Evolutionary conservation across 305 asterid species (phyloP).

Genomic region (Rubia peregrina): DNA sequence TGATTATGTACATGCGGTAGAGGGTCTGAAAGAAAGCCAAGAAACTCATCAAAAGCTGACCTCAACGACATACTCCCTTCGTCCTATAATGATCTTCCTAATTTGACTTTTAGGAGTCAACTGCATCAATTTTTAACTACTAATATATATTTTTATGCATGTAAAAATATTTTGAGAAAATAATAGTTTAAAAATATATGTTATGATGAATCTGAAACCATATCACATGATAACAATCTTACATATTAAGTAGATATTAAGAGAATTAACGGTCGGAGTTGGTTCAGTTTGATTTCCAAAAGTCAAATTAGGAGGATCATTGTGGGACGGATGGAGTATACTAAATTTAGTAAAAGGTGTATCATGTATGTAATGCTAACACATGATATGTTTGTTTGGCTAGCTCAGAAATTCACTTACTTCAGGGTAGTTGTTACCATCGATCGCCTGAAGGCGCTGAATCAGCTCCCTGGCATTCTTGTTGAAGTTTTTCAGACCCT

Average conservation of each 20-base stretch:
- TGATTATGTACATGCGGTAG: constrained; percentile 90
- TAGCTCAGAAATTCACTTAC: constrained; percentile 19
- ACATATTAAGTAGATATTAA: no score
- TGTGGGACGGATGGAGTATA: background rate
- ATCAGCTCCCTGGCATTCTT: constrained; percentile 89
- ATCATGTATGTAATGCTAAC: background rate
- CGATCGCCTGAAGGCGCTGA: constrained; percentile 77
- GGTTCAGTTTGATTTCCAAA: background rate
- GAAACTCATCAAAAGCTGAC: background rate
- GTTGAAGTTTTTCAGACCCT: constrained; percentile 88
- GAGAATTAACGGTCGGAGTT: no score
- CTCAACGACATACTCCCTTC: background rate
- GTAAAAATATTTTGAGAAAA: no score
- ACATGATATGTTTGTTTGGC: background rate
- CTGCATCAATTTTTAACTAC: no score
- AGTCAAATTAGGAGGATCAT: background rate
- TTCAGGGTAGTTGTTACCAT: constrained; percentile 96
- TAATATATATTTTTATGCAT: no score
- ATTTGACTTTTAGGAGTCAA: no score
- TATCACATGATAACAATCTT: no score
- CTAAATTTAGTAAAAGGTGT: no score
- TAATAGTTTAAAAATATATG: no score
- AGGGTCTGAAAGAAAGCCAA: constrained; percentile 44
- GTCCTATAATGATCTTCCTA: no score
- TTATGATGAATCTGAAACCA: no score